phyloP scores from a whole-genome alignment of 2,329 filamentous ascomycete genomes.

The Hypoxylon sp. region DNA sequence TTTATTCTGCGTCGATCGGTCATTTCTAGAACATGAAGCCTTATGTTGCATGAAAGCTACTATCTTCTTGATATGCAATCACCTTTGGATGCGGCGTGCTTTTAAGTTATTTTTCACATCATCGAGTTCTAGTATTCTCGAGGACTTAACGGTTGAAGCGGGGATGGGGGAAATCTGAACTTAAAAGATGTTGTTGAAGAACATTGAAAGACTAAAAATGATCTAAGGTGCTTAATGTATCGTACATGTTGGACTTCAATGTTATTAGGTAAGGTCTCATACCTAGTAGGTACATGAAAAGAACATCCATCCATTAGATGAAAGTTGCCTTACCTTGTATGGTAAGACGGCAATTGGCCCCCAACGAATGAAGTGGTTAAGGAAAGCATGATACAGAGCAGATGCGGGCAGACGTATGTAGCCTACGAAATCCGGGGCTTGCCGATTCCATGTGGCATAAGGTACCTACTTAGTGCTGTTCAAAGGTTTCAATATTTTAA shows the following conservation, averaged over 20 bases:
- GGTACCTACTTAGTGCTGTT: background rate
- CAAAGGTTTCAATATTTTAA: constrained; percentile 12
- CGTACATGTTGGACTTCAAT: constrained; percentile 14
- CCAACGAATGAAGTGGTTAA: constrained; percentile 17
- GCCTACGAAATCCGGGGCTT: constrained; percentile 9
- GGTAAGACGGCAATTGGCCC: constrained; percentile 23
- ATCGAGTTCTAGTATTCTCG: constrained; percentile 6
- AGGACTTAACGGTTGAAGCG: constrained; percentile 18
- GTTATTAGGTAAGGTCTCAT: constrained; percentile 24
- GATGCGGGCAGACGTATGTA: background rate
- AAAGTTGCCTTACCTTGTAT: constrained; percentile 7
- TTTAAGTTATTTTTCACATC: constrained; percentile 20
- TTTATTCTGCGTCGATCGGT: constrained; percentile 36
- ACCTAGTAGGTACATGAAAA: constrained; percentile 8
- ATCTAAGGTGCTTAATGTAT: constrained; percentile 5
- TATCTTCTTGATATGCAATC: constrained; percentile 23
- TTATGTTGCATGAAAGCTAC: constrained; percentile 7
- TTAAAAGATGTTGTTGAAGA: constrained; percentile 12
- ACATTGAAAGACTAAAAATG: constrained; percentile 15
- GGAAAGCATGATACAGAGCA: constrained; percentile 3
- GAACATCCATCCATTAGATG: background rate
- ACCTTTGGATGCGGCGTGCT: constrained; percentile 4
- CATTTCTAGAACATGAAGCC: constrained; percentile 25
- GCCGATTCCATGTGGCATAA: constrained; percentile 14
- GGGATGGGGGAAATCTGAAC: constrained; percentile 26